Percentiles rank a stretch among this genome's conserved stretches.
phyloP scores from a whole-genome alignment of 768 basidiomycete species.

The Naganishia onofrii region DNA sequence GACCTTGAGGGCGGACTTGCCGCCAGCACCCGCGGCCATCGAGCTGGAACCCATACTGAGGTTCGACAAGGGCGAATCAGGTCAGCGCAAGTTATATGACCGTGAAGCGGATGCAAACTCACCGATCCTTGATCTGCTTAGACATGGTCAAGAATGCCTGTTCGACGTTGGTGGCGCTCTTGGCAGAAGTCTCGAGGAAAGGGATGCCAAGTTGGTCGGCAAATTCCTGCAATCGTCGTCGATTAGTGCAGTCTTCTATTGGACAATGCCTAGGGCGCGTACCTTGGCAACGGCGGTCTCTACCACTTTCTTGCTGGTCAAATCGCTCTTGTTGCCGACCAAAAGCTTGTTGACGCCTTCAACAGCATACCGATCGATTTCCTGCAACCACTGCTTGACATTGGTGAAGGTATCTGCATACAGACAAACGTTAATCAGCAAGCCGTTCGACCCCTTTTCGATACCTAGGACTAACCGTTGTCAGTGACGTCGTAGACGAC shows the following conservation, averaged over 20 bases:
- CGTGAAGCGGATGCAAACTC: conserved; percentile 21
- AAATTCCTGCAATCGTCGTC: conserved; percentile 63
- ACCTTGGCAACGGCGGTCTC: conserved; percentile 50
- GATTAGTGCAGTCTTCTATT: not conserved
- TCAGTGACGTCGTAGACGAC: conserved; percentile 96
- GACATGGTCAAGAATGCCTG: conserved; percentile 97
- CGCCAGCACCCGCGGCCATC: conserved; percentile 48
- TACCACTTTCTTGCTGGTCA: conserved; percentile 78
- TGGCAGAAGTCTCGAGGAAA: conserved; percentile 98
- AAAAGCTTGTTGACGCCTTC: conserved; percentile 99
- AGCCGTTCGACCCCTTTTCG: not conserved
- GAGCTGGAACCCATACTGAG: conserved; percentile 49
- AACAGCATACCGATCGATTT: conserved; percentile 97
- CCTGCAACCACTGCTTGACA: conserved; percentile 95
- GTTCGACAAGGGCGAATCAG: not conserved
- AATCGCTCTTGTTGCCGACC: conserved; percentile 98
- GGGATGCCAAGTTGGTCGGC: conserved; percentile 88
- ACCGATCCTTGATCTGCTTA: conserved; percentile 61
- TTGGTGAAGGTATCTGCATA: conserved; percentile 52
- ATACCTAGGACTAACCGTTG: conserved; percentile 53
- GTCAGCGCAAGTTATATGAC: not conserved
- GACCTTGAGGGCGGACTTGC: conserved; percentile 50
- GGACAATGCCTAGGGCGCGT: not conserved
- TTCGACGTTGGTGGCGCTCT: conserved; percentile 95
- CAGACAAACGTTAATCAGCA: not conserved